Base-by-base conservation (phyloP, 768 basidiomycete species). In the Podaxis carcinomalis region DNA sequence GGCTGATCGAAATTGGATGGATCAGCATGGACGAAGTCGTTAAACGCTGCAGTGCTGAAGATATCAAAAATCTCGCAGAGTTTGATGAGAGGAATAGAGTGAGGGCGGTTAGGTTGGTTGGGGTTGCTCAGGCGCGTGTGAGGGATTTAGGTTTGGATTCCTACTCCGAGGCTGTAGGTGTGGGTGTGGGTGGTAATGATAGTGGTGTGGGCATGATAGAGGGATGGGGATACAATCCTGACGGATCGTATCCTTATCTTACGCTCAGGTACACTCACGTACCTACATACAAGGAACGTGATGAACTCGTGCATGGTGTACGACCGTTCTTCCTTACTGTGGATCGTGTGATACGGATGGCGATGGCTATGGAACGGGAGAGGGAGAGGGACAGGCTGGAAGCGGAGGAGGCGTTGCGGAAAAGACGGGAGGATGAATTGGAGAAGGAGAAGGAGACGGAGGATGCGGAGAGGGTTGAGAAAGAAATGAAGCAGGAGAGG, bases 1-100 rank as follows among this genome's bases (percentile, higher is more conserved):
- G 78, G 4, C 68, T 82, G 1, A 59, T 81, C 14, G 69, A 73
- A 21, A 61, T 79, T 11, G 70, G 72, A 6, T 82, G 80, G 79
- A 62, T 81, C 2, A 68, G 67, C 9, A 51, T 63, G 51, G 68
- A 65, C 4, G 79, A 82, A 53, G 67, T 75, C 11, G 51, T 64
- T 9, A 67, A 57, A 5, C 66, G 75, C 2, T 73, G 73, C 7
- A 62, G 64, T 7, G 63, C 64, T 6, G 72, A 75, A 62, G 80
- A 81, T 52, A 67, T 73, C 62, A 70, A 74, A 7, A 73, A 67
- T 16, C 61, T 80, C 51, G 50, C 63, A 14, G 64, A 65, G n/a
- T 69, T 68, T 46, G 74, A 77, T 62, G 56, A 56, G 28, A 32
- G 60, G 19, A 61, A 56, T 39, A 37, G 55, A 32, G 39, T 54